Evolutionary conservation across 2,329 filamentous ascomycete species (phyloP).

Genomic region (Calonectria pteridis): DNA sequence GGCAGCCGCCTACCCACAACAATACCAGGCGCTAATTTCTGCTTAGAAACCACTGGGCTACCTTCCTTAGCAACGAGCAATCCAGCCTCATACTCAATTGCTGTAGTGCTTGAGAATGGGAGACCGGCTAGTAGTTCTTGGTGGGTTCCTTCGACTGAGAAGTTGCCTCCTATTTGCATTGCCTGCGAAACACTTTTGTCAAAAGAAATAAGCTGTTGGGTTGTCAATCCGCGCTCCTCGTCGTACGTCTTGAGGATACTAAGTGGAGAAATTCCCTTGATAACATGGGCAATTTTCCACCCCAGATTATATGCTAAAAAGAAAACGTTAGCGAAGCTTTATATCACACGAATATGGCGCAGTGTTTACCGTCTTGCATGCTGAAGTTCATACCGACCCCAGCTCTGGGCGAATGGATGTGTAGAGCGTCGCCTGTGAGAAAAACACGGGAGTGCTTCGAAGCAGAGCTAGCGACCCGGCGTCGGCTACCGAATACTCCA

Average conservation of each 20-base stretch:
- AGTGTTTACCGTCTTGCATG: neutral
- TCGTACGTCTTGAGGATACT: neutral
- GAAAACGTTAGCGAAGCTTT: neutral
- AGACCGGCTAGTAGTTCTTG: neutral
- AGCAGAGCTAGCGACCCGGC: neutral
- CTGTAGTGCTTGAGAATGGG: neutral
- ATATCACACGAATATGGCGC: neutral
- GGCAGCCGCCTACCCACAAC: neutral
- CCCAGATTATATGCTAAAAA: neutral
- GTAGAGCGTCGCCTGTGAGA: neutral
- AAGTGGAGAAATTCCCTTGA: neutral
- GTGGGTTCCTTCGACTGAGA: neutral
- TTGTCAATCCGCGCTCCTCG: neutral
- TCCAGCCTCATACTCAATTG: neutral
- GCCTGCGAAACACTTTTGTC: neutral
- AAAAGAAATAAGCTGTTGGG: neutral
- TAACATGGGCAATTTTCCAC: neutral
- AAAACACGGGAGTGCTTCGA: neutral
- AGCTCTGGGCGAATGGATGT: neutral
- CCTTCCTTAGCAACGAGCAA: neutral
- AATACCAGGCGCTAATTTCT: neutral
- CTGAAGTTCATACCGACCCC: neutral
- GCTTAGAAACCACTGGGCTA: neutral
- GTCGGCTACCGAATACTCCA: neutral
- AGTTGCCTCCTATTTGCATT: neutral